Evolutionary conservation across 805 yeast species (phyloP).

Genomic region (Kuraishia molischiana): DNA sequence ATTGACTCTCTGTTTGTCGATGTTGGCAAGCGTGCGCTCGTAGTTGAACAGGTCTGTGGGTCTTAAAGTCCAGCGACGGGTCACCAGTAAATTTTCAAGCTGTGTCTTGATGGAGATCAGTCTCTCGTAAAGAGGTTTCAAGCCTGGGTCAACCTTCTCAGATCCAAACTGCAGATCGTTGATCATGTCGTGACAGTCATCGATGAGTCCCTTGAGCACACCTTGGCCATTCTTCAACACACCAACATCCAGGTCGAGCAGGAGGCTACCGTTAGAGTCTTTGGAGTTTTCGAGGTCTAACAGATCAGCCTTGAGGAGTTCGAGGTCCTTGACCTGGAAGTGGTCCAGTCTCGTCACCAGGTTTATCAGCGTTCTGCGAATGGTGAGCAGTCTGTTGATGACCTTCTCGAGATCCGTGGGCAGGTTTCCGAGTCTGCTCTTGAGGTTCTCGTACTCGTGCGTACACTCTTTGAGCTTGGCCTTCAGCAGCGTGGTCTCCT

Average conservation of each 20-base stretch:
- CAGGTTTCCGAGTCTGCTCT: conserved; percentile 42
- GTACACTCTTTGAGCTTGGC: conserved; percentile 58
- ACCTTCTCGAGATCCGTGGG: conserved; percentile 38
- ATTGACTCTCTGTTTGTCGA: conserved; percentile 63
- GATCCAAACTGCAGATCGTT: conserved; percentile 51
- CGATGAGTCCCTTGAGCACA: conserved; percentile 65
- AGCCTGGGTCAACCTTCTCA: conserved; percentile 34
- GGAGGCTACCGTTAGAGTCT: conserved; percentile 47
- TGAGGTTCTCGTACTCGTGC: conserved; percentile 45
- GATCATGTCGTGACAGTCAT: conserved; percentile 71
- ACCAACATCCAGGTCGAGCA: conserved; percentile 8
- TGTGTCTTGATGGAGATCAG: conserved; percentile 59
- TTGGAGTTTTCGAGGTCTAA: conserved; percentile 35
- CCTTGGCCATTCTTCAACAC: conserved; percentile 22
- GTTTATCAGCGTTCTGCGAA: conserved; percentile 50
- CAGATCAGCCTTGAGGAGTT: conserved; percentile 26
- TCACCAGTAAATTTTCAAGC: conserved; percentile 74
- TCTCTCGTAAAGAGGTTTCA: conserved; percentile 52
- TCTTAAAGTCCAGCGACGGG: conserved; percentile 95
- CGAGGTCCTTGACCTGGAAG: conserved; percentile 19
- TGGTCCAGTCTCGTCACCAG: conserved; percentile 14
- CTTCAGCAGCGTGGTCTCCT: conserved; percentile 52
- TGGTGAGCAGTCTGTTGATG: conserved; percentile 49
- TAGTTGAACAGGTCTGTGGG: conserved; percentile 88
- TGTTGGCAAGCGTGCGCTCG: conserved; percentile 61